Base-by-base conservation (phyloP, 2,329 filamentous ascomycete species). In the Cephalotrichum gorgonifer region DNA sequence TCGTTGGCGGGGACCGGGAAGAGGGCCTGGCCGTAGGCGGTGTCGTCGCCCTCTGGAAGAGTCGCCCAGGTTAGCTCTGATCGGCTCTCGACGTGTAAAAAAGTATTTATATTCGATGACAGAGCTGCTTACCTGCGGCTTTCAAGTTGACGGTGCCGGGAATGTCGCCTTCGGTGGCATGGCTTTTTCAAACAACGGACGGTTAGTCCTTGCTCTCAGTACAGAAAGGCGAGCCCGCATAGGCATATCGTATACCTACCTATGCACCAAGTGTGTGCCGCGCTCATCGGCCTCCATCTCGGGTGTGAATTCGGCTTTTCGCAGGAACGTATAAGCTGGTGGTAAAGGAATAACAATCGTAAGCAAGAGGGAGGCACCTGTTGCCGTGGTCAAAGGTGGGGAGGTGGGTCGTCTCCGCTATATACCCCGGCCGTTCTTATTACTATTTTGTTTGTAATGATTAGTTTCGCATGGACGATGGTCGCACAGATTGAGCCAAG, bases 1-100 rank as follows among this genome's bases (percentile, higher is more conserved):
- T 81, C 77, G 49, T 78, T 71, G 1, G 76, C 74, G 2, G 78
- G 78, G 1, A 81, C 77, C 1, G 78, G 78, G 54, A 74, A 81
- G 3, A 81, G 65, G 2, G 78, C 78, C 58, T 81, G 77, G 22
- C 78, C 78, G 51, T 77, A 76, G 1, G 66, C 75, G 1, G 76
- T 76, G 54, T 80, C 76, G 55, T 80, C 76, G 43, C 76, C 77
- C 63, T 79, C 76, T 67, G 50, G n/a, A 20, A 31, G 22, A 6
- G 12, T 17, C n/a, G n/a, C 15, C 3, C 3, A 3, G 14, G 33
- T 38, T 38, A 38, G 15, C 33, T 11, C 6, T 20, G 8, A 23
- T 3, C 38, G 22, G 14, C 30, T 20, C 22, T n/a, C n/a, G n/a
- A n/a, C n/a, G n/a, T n/a, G n/a, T n/a, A n/a, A n/a, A n/a, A n/a